Evolutionary conservation across 306 rosid species (phyloP).

Genomic region (Quercus dentata): DNA sequence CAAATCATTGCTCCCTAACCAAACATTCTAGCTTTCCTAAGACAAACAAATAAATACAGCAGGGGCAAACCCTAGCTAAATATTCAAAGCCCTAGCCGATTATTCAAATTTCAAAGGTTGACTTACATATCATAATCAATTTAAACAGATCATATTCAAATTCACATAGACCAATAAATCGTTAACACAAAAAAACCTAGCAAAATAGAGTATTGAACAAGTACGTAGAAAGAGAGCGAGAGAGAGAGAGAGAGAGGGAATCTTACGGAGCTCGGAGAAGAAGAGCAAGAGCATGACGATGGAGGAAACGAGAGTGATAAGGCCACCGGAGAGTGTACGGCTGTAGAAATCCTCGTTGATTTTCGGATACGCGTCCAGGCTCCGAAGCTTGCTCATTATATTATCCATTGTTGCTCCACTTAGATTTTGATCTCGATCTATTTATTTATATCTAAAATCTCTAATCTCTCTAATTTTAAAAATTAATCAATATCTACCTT

Average conservation of each 20-base stretch:
- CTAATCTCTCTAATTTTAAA: too few relatives aligned
- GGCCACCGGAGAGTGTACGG: slow-evolving; percentile 96
- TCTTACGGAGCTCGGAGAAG: slow-evolving; percentile 90
- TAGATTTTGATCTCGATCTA: too few relatives aligned
- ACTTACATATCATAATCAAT: not conserved
- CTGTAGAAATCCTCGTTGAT: slow-evolving; percentile 96
- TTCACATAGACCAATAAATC: not conserved
- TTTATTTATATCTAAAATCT: too few relatives aligned
- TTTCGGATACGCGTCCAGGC: slow-evolving; percentile 91
- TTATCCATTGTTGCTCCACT: slow-evolving; percentile 45
- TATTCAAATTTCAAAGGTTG: not conserved
- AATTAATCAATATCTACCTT: too few relatives aligned
- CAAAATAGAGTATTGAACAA: not conserved
- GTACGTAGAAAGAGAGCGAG: not conserved
- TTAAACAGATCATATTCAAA: not conserved
- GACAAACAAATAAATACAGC: not conserved
- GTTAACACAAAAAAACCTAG: not conserved
- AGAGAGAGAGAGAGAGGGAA: not conserved
- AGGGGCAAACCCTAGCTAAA: not conserved
- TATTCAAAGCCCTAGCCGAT: not conserved
- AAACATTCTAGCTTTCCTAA: not conserved
- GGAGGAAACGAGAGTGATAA: slow-evolving; percentile 86
- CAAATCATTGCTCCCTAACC: not conserved
- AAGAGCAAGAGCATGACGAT: slow-evolving; percentile 83
- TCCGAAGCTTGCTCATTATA: slow-evolving; percentile 82